phyloP scores from a whole-genome alignment of 495 filamentous ascomycete genomes.

The Aspergillus indologenus region DNA sequence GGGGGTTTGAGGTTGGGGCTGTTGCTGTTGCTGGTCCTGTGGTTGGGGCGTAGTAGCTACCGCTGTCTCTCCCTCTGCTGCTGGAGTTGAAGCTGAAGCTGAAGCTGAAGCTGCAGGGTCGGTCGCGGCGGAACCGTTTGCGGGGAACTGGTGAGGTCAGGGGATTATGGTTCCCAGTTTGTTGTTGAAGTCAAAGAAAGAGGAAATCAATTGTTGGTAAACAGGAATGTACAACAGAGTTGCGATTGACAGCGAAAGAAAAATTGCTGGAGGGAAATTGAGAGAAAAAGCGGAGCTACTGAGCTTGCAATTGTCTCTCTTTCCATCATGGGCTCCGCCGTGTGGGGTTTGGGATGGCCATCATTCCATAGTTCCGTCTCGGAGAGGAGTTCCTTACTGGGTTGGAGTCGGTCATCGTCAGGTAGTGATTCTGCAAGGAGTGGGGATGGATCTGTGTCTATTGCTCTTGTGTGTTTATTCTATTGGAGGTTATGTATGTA shows the following conservation, averaged over 20 bases:
- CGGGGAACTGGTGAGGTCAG: slow-evolving; percentile 9
- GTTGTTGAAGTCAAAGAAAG: too few relatives aligned
- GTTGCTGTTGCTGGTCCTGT: slow-evolving; percentile 7
- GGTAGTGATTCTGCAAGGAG: neutral
- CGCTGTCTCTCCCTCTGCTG: slow-evolving; percentile 3
- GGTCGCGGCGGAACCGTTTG: slow-evolving; percentile 10
- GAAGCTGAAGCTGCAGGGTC: slow-evolving; percentile 21
- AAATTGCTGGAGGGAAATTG: neutral
- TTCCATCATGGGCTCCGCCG: slow-evolving; percentile 9
- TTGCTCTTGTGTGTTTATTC: neutral
- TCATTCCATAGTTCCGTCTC: neutral
- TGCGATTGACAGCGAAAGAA: neutral
- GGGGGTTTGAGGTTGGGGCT: slow-evolving; percentile 21
- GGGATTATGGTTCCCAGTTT: neutral
- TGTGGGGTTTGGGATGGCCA: slow-evolving; percentile 4
- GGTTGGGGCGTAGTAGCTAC: neutral
- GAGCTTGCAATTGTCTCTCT: neutral
- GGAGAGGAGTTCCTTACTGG: slow-evolving; percentile 8
- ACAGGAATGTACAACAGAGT: neutral
- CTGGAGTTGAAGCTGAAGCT: slow-evolving; percentile 9
- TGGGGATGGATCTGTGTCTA: neutral
- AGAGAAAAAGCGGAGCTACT: slow-evolving; percentile 13
- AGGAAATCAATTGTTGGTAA: neutral
- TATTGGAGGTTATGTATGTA: neutral
- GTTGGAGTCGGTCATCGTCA: slow-evolving; percentile 11